Evolutionary conservation across 257 asterid species (phyloP).

Genomic region (Nyctanthes arbortristis): DNA sequence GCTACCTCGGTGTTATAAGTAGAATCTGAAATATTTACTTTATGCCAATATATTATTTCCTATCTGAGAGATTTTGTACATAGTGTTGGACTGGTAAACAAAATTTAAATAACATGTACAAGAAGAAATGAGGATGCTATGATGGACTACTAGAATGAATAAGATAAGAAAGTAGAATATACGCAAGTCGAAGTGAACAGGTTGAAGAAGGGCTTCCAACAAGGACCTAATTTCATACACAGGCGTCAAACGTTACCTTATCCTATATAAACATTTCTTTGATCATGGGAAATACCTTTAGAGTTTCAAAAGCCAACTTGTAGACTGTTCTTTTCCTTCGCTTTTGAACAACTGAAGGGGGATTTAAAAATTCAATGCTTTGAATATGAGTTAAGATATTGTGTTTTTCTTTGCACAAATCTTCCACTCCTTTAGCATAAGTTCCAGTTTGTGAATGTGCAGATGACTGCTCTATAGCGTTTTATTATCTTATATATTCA

Average conservation of each 20-base stretch:
- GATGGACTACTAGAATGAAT: not conserved
- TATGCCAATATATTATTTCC: not conserved
- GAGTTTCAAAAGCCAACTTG: too few species aligned
- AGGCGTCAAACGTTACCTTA: not conserved
- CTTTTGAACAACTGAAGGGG: not conserved
- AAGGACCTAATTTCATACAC: not conserved
- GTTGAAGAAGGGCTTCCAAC: not conserved
- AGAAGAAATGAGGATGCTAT: not conserved
- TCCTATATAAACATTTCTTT: not conserved
- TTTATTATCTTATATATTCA: not conserved
- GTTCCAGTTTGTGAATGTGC: not conserved
- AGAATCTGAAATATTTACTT: not conserved
- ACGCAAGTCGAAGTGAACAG: not conserved
- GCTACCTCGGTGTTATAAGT: not conserved
- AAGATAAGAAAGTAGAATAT: not conserved
- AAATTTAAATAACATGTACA: not conserved
- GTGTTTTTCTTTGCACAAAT: not conserved
- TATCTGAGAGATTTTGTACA: too few species aligned
- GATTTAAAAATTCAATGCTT: not conserved
- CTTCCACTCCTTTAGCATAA: not conserved
- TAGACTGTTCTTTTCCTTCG: not conserved
- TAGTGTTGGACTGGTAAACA: not conserved
- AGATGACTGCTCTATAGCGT: too few species aligned
- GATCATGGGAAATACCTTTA: too few species aligned
- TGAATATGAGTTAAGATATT: not conserved